Evolutionary conservation across 768 basidiomycete species (phyloP), one percentile per base, ranked within the genome.

Genomic region (Sarcomyxa edulis): DNA sequence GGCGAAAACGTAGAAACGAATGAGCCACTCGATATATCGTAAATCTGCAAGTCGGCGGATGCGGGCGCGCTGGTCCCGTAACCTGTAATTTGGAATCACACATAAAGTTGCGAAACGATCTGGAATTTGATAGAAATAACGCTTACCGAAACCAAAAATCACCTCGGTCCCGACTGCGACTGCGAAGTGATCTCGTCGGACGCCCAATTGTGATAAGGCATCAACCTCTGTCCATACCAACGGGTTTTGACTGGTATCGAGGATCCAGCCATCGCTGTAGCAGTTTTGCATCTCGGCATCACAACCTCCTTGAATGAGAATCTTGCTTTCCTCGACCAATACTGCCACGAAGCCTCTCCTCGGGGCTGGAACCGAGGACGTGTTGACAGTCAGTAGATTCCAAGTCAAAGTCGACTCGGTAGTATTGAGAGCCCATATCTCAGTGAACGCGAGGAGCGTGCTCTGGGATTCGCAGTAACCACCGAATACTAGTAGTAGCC

Each of bases 291-390:
- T 61, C 25, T 42, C 51, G 4, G 69, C 73, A 50, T 86, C 78
- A 20, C 76, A 71, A 5, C 92, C 92, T 4, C 92, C 92, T 15
- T 90, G 85, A 11, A 94, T 76, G 40, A 92, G 59, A 15, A 89
- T 62, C 32, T 70, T 72, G 24, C 71, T 72, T 25, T 67, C 68
- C 15, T 67, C 58, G 22, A 81, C 63, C 7, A 67, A 53, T 2
- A 66, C 70, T 10, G 72, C 67, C 2, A 73, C 81, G 45, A 84
- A 89, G 23, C 71, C 76, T 25, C 82, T 69, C 29, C 85, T 75
- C n/a, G 79, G 66, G 14, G 46, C 43, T 21, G 84, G 83, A 12
- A 81, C 48, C 9, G 59, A 55, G 1, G 59, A 41, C n/a, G 52
- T 51, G 11, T 56, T 56, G 1, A 71, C 66, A 4, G 58, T 55